Conservation (phyloP, 1,139 yeast genomes). For the Pichia sp. region DNA sequence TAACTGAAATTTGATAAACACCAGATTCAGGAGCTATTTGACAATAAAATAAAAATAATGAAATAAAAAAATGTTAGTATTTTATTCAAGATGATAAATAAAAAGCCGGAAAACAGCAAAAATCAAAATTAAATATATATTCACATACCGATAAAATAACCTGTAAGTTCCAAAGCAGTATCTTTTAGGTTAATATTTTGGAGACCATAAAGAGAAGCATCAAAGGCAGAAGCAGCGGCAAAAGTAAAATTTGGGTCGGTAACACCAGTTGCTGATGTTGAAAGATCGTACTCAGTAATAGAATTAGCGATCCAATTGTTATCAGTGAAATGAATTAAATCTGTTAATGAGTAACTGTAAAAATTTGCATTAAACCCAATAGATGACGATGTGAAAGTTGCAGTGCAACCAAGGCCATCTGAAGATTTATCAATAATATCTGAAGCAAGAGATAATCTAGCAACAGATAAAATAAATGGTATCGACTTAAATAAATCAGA, state of each 20-base stretch:
- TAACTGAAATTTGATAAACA: conserved; percentile 19
- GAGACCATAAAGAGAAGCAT: conserved; percentile 1
- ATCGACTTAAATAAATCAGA: no score
- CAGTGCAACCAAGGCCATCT: no score
- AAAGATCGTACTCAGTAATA: neutral
- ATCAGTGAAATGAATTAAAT: neutral
- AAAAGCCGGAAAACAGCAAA: neutral
- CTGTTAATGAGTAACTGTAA: neutral
- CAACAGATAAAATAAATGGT: no score
- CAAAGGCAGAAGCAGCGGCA: neutral
- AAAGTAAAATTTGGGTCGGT: conserved; percentile 6
- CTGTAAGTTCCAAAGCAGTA: conserved; percentile 2
- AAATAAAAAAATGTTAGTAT: conserved; percentile 1
- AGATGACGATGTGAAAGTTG: no score
- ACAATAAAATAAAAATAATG: neutral
- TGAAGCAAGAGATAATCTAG: no score
- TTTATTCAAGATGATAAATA: no score
- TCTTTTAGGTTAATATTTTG: neutral
- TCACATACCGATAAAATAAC: conserved; percentile 5
- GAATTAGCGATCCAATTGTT: conserved; percentile 1
- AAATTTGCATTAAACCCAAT: conserved; percentile 7
- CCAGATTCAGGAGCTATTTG: conserved; percentile 23
- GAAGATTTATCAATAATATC: no score
- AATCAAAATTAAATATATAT: neutral
- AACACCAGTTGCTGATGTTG: conserved; percentile 3